A percentile compares a stretch with the other conserved stretches of the same genome.
Conservation (phyloP, 2,329 filamentous ascomycete species). For the Ascochyta lentis region DNA sequence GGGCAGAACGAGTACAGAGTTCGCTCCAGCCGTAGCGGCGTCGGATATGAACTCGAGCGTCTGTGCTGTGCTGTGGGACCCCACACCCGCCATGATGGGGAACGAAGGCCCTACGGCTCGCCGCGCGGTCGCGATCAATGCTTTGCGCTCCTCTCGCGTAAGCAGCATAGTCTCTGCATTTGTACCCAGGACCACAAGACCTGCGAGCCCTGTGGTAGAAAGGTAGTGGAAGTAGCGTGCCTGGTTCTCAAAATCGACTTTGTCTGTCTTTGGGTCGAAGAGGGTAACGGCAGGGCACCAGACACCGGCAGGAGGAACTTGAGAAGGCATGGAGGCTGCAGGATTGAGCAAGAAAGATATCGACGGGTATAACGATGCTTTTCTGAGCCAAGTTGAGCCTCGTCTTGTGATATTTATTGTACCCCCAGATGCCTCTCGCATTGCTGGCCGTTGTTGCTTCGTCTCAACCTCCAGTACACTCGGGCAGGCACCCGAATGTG, state of each 20-base stretch:
- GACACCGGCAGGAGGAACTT: constrained; percentile 27
- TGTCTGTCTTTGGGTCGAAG: constrained; percentile 48
- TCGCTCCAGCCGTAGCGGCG: constrained; percentile 47
- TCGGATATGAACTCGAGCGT: constrained; percentile 50
- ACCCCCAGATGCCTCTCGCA: constrained; percentile 4
- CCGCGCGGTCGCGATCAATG: constrained; percentile 47
- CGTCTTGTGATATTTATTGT: constrained; percentile 4
- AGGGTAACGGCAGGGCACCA: constrained; percentile 51
- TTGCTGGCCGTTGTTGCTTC: constrained; percentile 10
- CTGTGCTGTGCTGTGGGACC: constrained; percentile 50
- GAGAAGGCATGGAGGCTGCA: constrained; percentile 13
- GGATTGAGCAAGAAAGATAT: not conserved
- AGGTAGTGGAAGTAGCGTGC: constrained; percentile 52
- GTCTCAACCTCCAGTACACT: not conserved
- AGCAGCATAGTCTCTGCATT: constrained; percentile 54
- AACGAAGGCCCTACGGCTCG: constrained; percentile 47
- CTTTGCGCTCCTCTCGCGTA: constrained; percentile 49
- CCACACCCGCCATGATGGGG: constrained; percentile 52
- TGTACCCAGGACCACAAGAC: constrained; percentile 51
- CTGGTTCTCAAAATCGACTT: constrained; percentile 49
- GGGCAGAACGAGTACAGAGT: constrained; percentile 51
- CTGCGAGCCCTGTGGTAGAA: constrained; percentile 49
- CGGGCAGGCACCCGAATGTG: constrained; percentile 10
- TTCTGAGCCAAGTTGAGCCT: not conserved
- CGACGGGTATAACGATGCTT: not conserved